phyloP scores from a whole-genome alignment of 2,329 filamentous ascomycete species.

The Aspergillus flavus region DNA sequence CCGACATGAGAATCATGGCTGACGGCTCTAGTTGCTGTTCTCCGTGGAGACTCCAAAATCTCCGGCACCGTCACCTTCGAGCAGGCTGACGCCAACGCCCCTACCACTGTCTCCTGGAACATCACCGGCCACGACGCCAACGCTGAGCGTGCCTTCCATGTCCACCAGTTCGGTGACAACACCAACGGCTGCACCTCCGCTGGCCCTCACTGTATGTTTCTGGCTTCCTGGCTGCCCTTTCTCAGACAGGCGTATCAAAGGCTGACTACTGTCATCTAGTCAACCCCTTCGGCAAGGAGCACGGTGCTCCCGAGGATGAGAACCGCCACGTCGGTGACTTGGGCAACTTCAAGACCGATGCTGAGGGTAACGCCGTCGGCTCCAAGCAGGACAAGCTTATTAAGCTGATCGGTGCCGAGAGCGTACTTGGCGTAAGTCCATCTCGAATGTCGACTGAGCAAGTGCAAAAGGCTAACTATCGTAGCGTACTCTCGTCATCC shows the following conservation, averaged over 20 bases:
- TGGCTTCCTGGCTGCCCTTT: neutral
- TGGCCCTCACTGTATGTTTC: constrained; percentile 86
- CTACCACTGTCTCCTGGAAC: constrained; percentile 89
- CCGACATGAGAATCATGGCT: neutral
- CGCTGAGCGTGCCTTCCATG: constrained; percentile 96
- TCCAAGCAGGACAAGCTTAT: constrained; percentile 76
- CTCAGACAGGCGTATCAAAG: neutral
- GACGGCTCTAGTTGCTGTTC: constrained; percentile 73
- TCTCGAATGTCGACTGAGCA: neutral
- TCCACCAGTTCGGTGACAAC: constrained; percentile 99
- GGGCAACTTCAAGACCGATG: constrained; percentile 96
- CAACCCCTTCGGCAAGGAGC: constrained; percentile 92
- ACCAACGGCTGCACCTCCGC: constrained; percentile 99
- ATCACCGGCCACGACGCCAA: constrained; percentile 91
- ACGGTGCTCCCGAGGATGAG: constrained; percentile 82
- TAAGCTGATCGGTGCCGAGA: constrained; percentile 95
- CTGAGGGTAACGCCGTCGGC: constrained; percentile 85
- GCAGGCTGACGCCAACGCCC: constrained; percentile 78
- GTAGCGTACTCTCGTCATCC: constrained; percentile 90
- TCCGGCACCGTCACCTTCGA: constrained; percentile 92
- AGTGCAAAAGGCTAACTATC: constrained; percentile 17
- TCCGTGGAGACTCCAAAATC: constrained; percentile 98
- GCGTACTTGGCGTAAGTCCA: constrained; percentile 79
- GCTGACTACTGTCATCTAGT: constrained; percentile 55
- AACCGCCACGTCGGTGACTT: constrained; percentile 95